These are phyloP conservation scores for Chytridiales sp. DNA, from an alignment of 371 early-diverging fungal species.

Conservation along the genomic window DNA sequence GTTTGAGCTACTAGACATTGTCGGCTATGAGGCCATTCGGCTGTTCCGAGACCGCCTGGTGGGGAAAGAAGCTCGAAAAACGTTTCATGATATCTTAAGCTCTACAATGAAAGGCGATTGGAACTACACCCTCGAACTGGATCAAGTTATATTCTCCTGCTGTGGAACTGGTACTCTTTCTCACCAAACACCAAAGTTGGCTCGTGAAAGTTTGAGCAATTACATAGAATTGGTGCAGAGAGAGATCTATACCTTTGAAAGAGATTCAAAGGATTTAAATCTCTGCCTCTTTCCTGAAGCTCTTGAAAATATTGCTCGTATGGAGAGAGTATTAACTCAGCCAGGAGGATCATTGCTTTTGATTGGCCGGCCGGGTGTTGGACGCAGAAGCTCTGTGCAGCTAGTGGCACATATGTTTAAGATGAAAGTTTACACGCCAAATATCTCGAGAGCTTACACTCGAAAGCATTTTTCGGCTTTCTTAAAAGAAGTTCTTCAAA, in stretches of 20 bases:
- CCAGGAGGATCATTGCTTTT: constrained; percentile 49
- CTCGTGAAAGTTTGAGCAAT: constrained; percentile 6
- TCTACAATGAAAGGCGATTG: constrained; percentile 40
- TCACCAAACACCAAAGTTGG: constrained; percentile 1
- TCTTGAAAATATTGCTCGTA: constrained; percentile 33
- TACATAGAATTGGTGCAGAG: constrained; percentile 29
- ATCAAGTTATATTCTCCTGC: constrained; percentile 26
- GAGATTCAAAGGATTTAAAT: constrained; percentile 44
- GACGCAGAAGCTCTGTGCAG: constrained; percentile 28
- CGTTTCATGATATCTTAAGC: constrained; percentile 35
- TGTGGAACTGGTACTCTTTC: not conserved
- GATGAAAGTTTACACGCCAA: constrained; percentile 36
- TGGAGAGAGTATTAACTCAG: constrained; percentile 47
- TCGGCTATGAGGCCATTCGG: constrained; percentile 46
- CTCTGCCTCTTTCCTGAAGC: constrained; percentile 48
- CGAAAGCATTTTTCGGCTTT: constrained; percentile 42
- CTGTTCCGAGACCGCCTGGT: constrained; percentile 49
- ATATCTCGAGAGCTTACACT: constrained; percentile 31
- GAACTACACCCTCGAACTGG: constrained; percentile 29
- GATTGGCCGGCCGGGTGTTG: constrained; percentile 51
- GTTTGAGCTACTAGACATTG: constrained; percentile 37
- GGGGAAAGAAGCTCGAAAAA: constrained; percentile 29
- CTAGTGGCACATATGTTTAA: constrained; percentile 42
- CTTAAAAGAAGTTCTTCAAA: constrained; percentile 47
- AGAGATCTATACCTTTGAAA: constrained; percentile 35